phyloP scores from a whole-genome alignment of 2,329 filamentous ascomycete genomes.

The Davidsoniella australis region DNA sequence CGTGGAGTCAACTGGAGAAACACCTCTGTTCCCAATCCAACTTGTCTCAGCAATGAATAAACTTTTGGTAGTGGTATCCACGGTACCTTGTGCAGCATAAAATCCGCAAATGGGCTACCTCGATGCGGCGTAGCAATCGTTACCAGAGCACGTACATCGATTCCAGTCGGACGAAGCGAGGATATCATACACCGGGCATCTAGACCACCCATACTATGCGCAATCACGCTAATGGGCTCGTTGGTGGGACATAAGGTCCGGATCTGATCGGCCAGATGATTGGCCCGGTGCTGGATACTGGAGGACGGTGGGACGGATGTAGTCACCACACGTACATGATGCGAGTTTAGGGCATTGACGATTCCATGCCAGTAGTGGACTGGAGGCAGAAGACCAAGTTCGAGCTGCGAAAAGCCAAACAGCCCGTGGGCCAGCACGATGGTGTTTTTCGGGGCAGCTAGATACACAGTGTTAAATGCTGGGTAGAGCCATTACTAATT shows the following conservation, averaged over 20 bases:
- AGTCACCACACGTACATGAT: conserved; percentile 38
- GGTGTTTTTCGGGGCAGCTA: conserved; percentile 32
- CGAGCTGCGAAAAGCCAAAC: conserved; percentile 44
- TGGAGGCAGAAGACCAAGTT: conserved; percentile 31
- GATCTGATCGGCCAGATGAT: conserved; percentile 38
- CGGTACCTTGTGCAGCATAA: conserved; percentile 30
- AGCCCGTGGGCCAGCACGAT: conserved; percentile 50
- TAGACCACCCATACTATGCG: conserved; percentile 51
- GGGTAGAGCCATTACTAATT: not conserved
- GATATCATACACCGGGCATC: conserved; percentile 51
- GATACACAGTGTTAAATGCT: not conserved
- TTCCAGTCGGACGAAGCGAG: conserved; percentile 28
- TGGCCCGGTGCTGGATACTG: conserved; percentile 42
- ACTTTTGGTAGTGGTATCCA: conserved; percentile 32
- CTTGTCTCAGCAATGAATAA: conserved; percentile 31
- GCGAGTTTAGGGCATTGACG: conserved; percentile 35
- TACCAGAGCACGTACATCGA: conserved; percentile 33
- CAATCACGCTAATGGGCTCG: conserved; percentile 57
- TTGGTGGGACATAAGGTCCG: conserved; percentile 19
- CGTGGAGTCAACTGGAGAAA: conserved; percentile 42
- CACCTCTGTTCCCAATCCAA: conserved; percentile 40
- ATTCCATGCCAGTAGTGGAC: conserved; percentile 52
- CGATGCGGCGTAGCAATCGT: conserved; percentile 39
- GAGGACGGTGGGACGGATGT: conserved; percentile 44
- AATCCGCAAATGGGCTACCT: conserved; percentile 39